Evolutionary conservation across 2,329 filamentous ascomycete species (phyloP), one percentile per base, ranked within the genome.

Genomic region (Hypoxylon sp.): DNA sequence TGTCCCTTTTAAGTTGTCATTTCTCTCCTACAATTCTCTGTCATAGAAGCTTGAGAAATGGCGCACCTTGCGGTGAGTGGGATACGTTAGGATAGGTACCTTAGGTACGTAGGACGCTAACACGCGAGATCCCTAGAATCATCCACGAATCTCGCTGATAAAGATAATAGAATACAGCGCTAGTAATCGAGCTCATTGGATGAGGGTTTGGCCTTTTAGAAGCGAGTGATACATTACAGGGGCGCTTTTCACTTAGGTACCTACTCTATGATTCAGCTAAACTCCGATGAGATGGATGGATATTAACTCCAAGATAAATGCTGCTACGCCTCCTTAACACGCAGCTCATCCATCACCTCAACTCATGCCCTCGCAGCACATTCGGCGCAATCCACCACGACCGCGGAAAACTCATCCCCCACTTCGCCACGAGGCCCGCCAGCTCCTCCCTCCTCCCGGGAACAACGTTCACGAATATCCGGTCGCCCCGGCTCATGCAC

Each of bases 401-500:
- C 37, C 80, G 70, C 0, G 80, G 80, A 62, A 78, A 82, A 50
- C 73, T 70, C 79, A 82, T 81, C 2, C 80, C 81, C 80, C 80
- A 82, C 64, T 75, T 77, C 1, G 48, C 24, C 69, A 77, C 74
- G 2, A 82, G 63, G 0, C 58, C 65, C 5, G 69, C 68, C n/a
- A 82, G 67, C 66, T 82, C 80, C 6, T 74, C 76, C 48, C 75
- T 70, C 13, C 62, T 77, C 1, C 80, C 80, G 0, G 81, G 80
- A 2, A 82, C 79, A 5, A 82, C 75, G 52, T 82, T 82, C 0
- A 82, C 69, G 58, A 82, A 82, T 0, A 82, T 73, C 1, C 80
- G 74, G 6, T 75, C 69, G 0, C 72, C 71, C 0, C 66, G 46
- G 26, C 75, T 75, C 78, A 81, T 80, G n/a, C 69, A 63, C 0